A percentile compares a stretch with the other conserved stretches of the same genome.
Conservation (phyloP, 139 green algal genomes). For the Monoraphidium neglectum region DNA sequence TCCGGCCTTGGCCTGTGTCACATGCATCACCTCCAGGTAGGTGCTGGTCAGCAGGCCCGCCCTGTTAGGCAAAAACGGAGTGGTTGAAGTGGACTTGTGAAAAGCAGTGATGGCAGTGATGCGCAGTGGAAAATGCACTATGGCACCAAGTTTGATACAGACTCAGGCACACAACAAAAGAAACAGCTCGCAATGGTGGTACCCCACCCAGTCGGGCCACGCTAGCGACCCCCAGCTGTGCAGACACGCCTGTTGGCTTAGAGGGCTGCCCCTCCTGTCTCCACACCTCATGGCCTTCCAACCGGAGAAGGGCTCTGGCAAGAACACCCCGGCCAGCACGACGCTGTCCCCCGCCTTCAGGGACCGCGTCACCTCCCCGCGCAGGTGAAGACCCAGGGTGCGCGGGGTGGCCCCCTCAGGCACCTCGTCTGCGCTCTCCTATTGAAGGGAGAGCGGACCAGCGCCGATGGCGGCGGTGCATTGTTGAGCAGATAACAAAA, state of each 20-base stretch:
- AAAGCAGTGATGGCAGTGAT: no score
- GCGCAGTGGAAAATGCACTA: no score
- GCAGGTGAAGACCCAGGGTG: constrained; percentile 86
- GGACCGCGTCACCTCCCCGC: constrained; percentile 83
- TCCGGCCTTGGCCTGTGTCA: constrained; percentile 81
- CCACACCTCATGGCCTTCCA: constrained; percentile 71
- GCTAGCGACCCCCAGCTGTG: no score
- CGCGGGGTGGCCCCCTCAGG: constrained; percentile 92
- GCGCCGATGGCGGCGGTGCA: neutral
- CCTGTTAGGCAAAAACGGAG: constrained; percentile 10
- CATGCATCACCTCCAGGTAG: constrained; percentile 84
- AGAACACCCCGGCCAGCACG: constrained; percentile 87
- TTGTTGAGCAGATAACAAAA: no score
- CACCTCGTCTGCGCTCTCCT: constrained; percentile 66
- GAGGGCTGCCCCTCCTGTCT: no score
- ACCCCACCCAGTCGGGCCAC: no score
- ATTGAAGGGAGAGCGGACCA: neutral
- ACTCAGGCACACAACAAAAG: no score
- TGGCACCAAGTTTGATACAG: no score
- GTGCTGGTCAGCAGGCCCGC: constrained; percentile 86
- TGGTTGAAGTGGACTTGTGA: no score
- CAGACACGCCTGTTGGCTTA: no score
- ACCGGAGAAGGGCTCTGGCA: constrained; percentile 89
- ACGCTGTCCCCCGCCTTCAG: constrained; percentile 89
- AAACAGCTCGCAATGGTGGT: no score